Base-by-base conservation (phyloP, 2,329 filamentous ascomycete genomes). In the Tympanopsis confertula region DNA sequence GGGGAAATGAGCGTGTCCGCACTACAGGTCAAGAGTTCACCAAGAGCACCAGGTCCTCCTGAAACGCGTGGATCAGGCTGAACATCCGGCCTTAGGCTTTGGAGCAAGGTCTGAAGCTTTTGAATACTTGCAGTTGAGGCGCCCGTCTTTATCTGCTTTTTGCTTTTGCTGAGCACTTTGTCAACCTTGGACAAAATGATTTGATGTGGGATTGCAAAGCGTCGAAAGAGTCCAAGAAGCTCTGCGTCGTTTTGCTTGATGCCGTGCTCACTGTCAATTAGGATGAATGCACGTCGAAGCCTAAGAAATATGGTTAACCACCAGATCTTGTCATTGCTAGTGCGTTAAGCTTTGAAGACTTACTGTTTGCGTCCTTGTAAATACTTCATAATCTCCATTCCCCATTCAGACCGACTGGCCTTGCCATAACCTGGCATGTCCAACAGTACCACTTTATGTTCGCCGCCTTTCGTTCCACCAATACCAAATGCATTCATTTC, bases 401-500 rank as follows among this genome's bases (percentile, higher is more conserved):
- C 30, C 30, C 30, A 33, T 17, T 17, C 30, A 10, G 30, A 12
- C 30, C 30, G 10, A 18, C 30, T 33, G 7, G 10, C 30, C 30
- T 33, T 33, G 7, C 30, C 30, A 33, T 33, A 33, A 10, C 30
- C 30, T 13, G 30, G 30, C 30, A 33, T 33, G 15, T 33, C 30
- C 30, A 33, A 33, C 12, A 33, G 15, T 7, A 33, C 30, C 10
- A 33, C 17, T 17, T 33, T 33, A 18, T 13, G 7, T 17, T 33
- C 30, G 10, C 30, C 30, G 17, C 30, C 30, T 15, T 33, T 33
- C 12, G 30, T 33, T 7, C 30, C 30, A 7, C 30, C 30, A 33
- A 33, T 33, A 10, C 30, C 30, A 18, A 33, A 33, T 15, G 30
- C 30, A 33, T 33, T 33, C 30, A 33, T 33, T 15, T 33, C 30